Evolutionary conservation across 179 eudicot species (phyloP), one percentile per base, ranked within the genome.

Genomic region (Dionaea muscipula): DNA sequence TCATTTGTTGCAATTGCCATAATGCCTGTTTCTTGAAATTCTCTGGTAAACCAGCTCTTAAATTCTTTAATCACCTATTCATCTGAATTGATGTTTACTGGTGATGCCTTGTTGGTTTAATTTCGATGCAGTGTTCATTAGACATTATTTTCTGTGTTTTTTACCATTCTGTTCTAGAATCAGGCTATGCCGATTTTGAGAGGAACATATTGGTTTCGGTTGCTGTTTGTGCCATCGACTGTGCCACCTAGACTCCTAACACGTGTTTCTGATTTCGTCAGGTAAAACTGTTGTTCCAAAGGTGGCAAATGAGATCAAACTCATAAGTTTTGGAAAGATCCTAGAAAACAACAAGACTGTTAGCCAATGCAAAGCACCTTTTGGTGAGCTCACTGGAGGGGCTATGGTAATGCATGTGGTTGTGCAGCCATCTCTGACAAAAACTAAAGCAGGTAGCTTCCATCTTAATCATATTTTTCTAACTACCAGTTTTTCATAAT

Each of bases 321-420:
- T 90, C 57, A 86, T 90, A 66, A 80, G 75, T 68, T 83, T 78
- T 59, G 95, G 97, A 28, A 90, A 90, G 68, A 78, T 90, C 64
- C 64, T 90, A 80, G 97, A 90, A 64, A 90, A 86, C 72, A 80
- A 64, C 74, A 90, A 77, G 68, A 84, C 84, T 62, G 80, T 86
- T 64, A 81, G 84, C 48, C 95, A 90, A 56, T 90, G 94, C 77
- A 86, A 75, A 69, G 69, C 76, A 56, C 87, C 94, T 60, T 83
- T 81, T 71, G 87, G 85, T 35, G 97, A 90, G 75, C 87, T 84
- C 56, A 73, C 83, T 28, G 86, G 79, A 39, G 85, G 84, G 53
- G 78, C 78, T 59, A 82, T 86, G 69, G 81, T 86, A 35, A 90
- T 90, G 97, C 97, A 90, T 68, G 95, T 86, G 63, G 97, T 90